Evolutionary conservation across 768 basidiomycete species (phyloP).

Genomic region (Auriscalpium orientale): DNA sequence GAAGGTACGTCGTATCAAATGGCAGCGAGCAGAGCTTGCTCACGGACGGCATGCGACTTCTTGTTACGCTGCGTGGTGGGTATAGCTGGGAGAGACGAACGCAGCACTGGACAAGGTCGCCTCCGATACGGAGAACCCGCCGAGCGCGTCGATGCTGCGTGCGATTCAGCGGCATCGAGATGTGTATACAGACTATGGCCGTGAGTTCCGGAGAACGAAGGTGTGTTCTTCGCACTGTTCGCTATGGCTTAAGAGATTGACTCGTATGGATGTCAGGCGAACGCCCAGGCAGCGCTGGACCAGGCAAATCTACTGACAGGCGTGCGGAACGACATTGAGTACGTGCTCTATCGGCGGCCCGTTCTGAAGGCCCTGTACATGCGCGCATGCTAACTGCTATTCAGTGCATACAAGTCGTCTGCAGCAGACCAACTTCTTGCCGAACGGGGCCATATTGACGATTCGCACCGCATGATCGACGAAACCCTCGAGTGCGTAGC

Average conservation of each 20-base stretch:
- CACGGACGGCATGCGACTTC: conserved; percentile 3
- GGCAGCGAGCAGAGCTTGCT: neutral
- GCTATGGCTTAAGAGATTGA: neutral
- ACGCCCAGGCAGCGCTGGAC: conserved; percentile 76
- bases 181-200: conserved; percentile 77
- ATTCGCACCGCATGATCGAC: conserved; percentile 91
- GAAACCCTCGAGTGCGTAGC: conserved; percentile 71
- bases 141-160: conserved; percentile 80
- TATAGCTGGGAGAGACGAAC: conserved; percentile 79
- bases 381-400: neutral
- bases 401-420: conserved; percentile 85
- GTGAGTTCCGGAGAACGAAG: conserved; percentile 84
- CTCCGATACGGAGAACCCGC: conserved; percentile 54
- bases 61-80: conserved; percentile 11
- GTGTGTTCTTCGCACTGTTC: conserved; percentile 28
- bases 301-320: conserved; percentile 83
- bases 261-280: conserved; percentile 37
- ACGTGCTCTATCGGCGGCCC: conserved; percentile 26
- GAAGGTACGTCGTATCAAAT: conserved; percentile 47
- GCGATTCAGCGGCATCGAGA: conserved; percentile 88
- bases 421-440: conserved; percentile 80
- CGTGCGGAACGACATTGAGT: conserved; percentile 96
- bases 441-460: conserved; percentile 86
- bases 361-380: neutral
- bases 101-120: conserved; percentile 68